phyloP scores from a whole-genome alignment of 2,329 filamentous ascomycete genomes.

The Tolypocladium album region DNA sequence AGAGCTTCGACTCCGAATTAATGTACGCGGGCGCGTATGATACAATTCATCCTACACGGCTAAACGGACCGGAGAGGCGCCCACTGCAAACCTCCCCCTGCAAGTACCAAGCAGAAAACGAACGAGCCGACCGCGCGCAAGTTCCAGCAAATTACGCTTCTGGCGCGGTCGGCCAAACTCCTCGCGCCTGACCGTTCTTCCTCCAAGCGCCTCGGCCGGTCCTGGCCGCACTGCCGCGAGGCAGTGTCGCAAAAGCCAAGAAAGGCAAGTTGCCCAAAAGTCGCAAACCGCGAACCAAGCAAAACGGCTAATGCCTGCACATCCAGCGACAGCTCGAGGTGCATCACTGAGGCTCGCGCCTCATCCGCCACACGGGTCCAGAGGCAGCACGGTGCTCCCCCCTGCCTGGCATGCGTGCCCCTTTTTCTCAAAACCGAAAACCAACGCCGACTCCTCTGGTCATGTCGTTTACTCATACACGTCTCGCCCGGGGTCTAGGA shows the following conservation, averaged over 20 bases:
- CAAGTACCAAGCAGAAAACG: slow-evolving; percentile 1
- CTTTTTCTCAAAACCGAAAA: not conserved
- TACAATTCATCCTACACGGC: slow-evolving; percentile 11
- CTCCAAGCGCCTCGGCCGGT: not conserved
- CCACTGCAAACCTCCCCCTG: slow-evolving; percentile 5
- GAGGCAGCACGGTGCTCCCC: not conserved
- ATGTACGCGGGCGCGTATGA: slow-evolving; percentile 4
- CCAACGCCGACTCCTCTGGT: slow-evolving; percentile 8
- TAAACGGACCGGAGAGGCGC: slow-evolving; percentile 4
- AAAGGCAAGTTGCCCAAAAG: not conserved
- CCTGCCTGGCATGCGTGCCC: not conserved
- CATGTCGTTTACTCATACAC: slow-evolving; percentile 1
- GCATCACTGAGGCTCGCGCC: not conserved
- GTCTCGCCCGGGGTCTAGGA: slow-evolving; percentile 2
- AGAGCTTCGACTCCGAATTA: not conserved
- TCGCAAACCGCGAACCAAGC: not conserved
- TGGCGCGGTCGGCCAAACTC: not conserved
- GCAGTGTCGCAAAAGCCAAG: not conserved
- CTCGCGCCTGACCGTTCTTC: not conserved
- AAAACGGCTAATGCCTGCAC: not conserved
- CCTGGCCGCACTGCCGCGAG: not conserved
- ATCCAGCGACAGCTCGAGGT: not conserved
- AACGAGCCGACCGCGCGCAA: not conserved
- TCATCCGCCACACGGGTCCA: not conserved
- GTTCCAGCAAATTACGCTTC: not conserved